phyloP scores from a whole-genome alignment of 805 yeast genomes.

The Cyberlindnera americana region DNA sequence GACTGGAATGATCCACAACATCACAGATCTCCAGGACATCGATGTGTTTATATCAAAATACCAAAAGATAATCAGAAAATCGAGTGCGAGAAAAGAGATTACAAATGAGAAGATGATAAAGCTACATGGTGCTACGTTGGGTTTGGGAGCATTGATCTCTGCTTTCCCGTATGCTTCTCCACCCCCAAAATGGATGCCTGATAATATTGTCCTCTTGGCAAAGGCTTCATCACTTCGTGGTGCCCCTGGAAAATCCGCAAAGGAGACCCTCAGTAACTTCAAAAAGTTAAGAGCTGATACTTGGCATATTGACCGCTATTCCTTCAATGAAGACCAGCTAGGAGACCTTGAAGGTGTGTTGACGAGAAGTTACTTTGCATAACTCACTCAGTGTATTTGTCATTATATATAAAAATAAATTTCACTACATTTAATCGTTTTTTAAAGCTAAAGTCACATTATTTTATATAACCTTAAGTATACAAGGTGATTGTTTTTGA shows the following conservation, averaged over 20 bases:
- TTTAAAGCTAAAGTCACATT: not conserved
- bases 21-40: constrained; percentile 38
- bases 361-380: constrained; percentile 89
- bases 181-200: constrained; percentile 88
- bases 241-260: constrained; percentile 77
- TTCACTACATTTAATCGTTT: not conserved
- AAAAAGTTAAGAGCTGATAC: constrained; percentile 92
- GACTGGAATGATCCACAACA: constrained; percentile 70
- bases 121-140: constrained; percentile 84
- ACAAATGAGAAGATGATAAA: constrained; percentile 40
- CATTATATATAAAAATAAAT: too few species aligned
- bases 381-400: not conserved
- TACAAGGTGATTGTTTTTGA: not conserved
- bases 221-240: constrained; percentile 74
- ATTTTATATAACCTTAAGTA: not conserved
- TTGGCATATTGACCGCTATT: constrained; percentile 85
- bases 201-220: constrained; percentile 64
- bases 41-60: constrained; percentile 36
- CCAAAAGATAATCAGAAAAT: constrained; percentile 26
- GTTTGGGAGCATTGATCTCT: constrained; percentile 80
- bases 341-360: constrained; percentile 93
- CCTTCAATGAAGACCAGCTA: constrained; percentile 72
- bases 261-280: constrained; percentile 74
- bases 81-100: constrained; percentile 31
- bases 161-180: constrained; percentile 93